Evolutionary conservation across 192 early-diverging fungal species (phyloP).

Genomic region (Lunasporangiospora selenospora): DNA sequence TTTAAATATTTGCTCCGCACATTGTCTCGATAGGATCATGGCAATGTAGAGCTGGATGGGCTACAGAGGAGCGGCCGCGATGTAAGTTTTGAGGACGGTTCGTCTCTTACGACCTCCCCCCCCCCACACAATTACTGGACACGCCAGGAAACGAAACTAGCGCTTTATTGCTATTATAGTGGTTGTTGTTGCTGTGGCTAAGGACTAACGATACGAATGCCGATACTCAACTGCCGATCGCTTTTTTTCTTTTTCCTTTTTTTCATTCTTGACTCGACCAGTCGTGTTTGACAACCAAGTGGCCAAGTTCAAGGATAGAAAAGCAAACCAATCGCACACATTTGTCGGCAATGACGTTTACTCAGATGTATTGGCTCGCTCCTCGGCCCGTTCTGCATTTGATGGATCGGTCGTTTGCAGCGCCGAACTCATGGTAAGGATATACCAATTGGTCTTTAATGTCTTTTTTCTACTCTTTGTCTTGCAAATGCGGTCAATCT

Average conservation of each 20-base stretch:
- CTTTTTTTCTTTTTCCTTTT: conserved; percentile 18
- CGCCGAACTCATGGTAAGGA: conserved; percentile 75
- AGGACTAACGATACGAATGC: too few species aligned
- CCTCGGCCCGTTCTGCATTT: conserved; percentile 67
- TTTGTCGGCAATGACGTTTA: conserved; percentile 76
- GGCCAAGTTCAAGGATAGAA: conserved; percentile 69
- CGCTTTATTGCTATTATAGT: too few species aligned
- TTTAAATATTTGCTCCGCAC: background rate
- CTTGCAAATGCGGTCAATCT: too few species aligned
- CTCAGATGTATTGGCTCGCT: conserved; percentile 55
- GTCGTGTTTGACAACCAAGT: conserved; percentile 78
- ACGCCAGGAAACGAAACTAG: too few species aligned
- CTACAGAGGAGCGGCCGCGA: conserved; percentile 62
- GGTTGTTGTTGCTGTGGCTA: too few species aligned
- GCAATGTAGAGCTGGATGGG: conserved; percentile 86
- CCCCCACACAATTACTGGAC: background rate
- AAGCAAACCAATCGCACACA: conserved; percentile 48
- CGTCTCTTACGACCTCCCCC: background rate
- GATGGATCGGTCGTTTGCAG: conserved; percentile 74
- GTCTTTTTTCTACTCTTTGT: too few species aligned
- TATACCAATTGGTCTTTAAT: conserved; percentile 32
- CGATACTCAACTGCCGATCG: conserved; percentile 23
- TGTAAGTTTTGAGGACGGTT: conserved; percentile 43
- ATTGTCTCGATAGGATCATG: conserved; percentile 61
- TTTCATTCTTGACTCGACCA: conserved; percentile 19